Conservation (phyloP, 1,284 basidiomycete species). For the Leccinum angustisporum region DNA sequence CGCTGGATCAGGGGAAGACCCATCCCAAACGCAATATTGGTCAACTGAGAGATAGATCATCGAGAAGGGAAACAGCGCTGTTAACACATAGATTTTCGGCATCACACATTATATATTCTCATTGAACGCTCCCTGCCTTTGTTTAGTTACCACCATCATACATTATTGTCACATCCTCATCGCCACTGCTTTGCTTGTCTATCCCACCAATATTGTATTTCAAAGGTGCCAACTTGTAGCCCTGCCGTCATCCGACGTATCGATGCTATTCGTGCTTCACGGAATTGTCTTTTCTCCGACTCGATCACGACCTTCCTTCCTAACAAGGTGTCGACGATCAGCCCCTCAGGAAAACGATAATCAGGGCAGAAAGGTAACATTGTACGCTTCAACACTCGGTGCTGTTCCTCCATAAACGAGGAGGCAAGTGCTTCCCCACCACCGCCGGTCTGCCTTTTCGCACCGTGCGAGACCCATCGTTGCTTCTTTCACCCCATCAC, state of each 20-base stretch:
- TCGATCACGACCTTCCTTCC: slow-evolving; percentile 17
- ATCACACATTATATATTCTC: slow-evolving; percentile 12
- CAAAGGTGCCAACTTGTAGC: slow-evolving; percentile 10
- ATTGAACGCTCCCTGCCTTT: slow-evolving; percentile 6
- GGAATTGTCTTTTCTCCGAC: slow-evolving; percentile 15
- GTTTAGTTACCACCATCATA: slow-evolving; percentile 7
- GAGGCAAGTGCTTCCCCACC: slow-evolving; percentile 4
- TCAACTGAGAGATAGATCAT: slow-evolving; percentile 21
- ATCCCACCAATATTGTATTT: slow-evolving; percentile 22
- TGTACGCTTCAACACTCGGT: neutral
- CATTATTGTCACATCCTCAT: slow-evolving; percentile 14
- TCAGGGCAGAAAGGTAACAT: slow-evolving; percentile 14
- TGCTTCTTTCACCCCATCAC: slow-evolving; percentile 9
- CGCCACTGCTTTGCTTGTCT: slow-evolving; percentile 13
- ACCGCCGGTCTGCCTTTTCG: slow-evolving; percentile 3
- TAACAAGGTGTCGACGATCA: slow-evolving; percentile 22
- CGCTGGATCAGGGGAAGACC: slow-evolving; percentile 28
- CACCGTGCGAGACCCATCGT: slow-evolving; percentile 7
- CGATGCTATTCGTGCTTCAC: slow-evolving; percentile 19
- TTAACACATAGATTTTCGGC: slow-evolving; percentile 21
- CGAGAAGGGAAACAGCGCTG: slow-evolving; percentile 12
- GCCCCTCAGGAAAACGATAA: slow-evolving; percentile 8
- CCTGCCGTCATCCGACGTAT: slow-evolving; percentile 12
- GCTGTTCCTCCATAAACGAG: slow-evolving; percentile 6
- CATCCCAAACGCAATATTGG: slow-evolving; percentile 35